phyloP scores from a whole-genome alignment of 78 protist species.

The Protostelium mycophagum region DNA sequence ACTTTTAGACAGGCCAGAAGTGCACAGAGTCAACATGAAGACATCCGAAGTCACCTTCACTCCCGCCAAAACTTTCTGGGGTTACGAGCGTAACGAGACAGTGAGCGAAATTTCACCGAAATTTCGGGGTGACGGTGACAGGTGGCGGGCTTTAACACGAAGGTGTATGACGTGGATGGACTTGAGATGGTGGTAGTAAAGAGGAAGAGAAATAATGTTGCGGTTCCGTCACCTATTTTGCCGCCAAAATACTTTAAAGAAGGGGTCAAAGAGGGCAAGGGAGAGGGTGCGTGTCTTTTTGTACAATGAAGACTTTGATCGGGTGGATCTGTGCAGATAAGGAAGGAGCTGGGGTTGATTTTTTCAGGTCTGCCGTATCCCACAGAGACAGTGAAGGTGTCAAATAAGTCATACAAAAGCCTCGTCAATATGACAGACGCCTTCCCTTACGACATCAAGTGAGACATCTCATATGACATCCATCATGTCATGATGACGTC shows the following conservation, averaged over 20 bases:
- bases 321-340: no score
- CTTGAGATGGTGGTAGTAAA: background rate
- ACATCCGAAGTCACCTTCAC: conserved; percentile 9
- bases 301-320: background rate
- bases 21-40: conserved; percentile 17
- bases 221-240: background rate
- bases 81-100: conserved; percentile 30
- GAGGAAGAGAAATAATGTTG: background rate
- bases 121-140: background rate
- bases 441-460: background rate
- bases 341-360: no score
- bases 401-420: background rate
- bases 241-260: background rate
- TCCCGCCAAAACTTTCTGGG: conserved; percentile 30
- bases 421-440: background rate
- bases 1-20: background rate
- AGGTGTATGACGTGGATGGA: background rate
- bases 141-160: background rate
- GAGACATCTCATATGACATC: background rate
- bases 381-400: background rate
- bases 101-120: conserved; percentile 8
- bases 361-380: background rate
- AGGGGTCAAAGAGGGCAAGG: background rate
- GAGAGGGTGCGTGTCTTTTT: background rate
- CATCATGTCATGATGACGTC: background rate